These are phyloP conservation scores for Mycena latifolia DNA, from an alignment of 768 basidiomycete genomes.

Conservation along the genomic window DNA sequence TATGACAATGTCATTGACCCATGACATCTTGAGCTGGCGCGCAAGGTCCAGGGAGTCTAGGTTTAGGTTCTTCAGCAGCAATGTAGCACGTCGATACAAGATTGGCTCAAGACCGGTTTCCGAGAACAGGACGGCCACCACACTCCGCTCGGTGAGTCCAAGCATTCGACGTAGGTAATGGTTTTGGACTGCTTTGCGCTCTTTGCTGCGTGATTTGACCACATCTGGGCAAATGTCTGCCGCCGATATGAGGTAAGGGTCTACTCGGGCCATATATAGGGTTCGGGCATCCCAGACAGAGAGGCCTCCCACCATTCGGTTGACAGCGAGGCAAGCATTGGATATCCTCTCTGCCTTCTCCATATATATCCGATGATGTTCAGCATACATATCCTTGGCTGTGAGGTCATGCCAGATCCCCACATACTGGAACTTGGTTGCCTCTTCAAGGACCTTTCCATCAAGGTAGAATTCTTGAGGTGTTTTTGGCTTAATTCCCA, in stretches of 20 bases:
- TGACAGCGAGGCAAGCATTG: conserved; percentile 8
- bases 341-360: conserved; percentile 10
- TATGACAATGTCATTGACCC: conserved; percentile 9
- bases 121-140: conserved; percentile 13
- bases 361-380: neutral
- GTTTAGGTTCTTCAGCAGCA: conserved; percentile 3
- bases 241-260: conserved; percentile 13
- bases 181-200: neutral
- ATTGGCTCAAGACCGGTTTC: conserved; percentile 16
- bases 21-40: neutral
- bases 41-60: neutral
- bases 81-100: neutral
- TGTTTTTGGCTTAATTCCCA: conserved; percentile 1
- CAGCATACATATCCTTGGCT: neutral
- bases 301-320: conserved; percentile 9
- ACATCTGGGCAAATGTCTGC: conserved; percentile 11
- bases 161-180: neutral
- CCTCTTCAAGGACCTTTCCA: conserved; percentile 15
- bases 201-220: neutral
- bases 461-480: conserved; percentile 5
- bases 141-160: conserved; percentile 2
- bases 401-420: conserved; percentile 21
- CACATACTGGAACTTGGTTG: conserved; percentile 29
- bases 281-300: conserved; percentile 13
- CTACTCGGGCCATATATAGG: conserved; percentile 26